Percentiles rank a stretch among this genome's conserved stretches.
These are phyloP conservation scores for Amaranthus hypochondriacus DNA, from an alignment of 148 eudicot species.

Conservation along the genomic window DNA sequence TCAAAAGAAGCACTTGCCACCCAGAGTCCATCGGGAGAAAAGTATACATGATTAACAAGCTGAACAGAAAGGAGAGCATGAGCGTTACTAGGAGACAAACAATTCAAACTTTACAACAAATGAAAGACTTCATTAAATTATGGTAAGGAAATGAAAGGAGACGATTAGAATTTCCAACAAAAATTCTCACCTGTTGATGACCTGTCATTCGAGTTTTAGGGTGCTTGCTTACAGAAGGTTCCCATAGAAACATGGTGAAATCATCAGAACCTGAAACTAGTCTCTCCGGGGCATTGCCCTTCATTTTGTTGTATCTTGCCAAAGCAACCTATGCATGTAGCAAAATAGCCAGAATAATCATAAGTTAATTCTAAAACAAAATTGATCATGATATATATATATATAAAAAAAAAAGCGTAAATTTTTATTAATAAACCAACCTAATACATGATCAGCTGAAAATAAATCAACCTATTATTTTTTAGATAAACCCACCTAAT, in stretches of 20 bases:
- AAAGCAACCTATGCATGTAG: conserved; percentile 59
- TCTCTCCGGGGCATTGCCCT: conserved; percentile 84
- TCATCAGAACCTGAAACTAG: conserved; percentile 98
- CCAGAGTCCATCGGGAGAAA: conserved; percentile 98
- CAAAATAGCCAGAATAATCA: background rate
- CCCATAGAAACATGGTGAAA: conserved; percentile 97
- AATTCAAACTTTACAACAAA: conserved; percentile 4
- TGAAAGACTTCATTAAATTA: background rate
- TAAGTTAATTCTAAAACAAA: background rate
- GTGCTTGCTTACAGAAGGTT: conserved; percentile 83
- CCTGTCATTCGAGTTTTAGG: conserved; percentile 97
- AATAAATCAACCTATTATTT: too few species aligned
- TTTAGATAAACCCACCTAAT: too few species aligned
- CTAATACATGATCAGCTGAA: too few species aligned
- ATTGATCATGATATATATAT: too few species aligned
- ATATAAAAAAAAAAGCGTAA: too few species aligned
- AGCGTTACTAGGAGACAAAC: conserved; percentile 4
- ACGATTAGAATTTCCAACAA: background rate
- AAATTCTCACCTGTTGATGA: conserved; percentile 76
- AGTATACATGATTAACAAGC: conserved; percentile 95
- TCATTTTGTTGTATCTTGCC: conserved; percentile 76
- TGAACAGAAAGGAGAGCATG: conserved; percentile 25
- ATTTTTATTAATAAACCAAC: too few species aligned
- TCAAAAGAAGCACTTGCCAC: conserved; percentile 97
- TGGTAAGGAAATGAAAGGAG: background rate